Base-by-base conservation (phyloP, 352 stramenopile species). In the Phytophthora pinifolia region DNA sequence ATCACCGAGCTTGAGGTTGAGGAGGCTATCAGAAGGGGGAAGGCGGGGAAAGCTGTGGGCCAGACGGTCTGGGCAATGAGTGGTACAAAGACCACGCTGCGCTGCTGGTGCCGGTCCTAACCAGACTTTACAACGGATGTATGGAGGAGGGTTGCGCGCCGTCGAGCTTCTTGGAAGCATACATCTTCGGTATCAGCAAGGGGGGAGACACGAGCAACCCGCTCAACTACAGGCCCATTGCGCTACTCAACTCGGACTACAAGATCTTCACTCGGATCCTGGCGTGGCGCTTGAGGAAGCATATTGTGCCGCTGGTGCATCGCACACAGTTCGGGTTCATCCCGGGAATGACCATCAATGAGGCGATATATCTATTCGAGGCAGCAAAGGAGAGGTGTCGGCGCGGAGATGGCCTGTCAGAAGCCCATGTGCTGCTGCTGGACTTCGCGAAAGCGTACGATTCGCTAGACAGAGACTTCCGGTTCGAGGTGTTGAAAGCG, bases 141-240 rank as follows among this genome's bases (percentile, higher is more conserved):
- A n/a, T 38, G 1, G 14, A 38, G 3, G 27, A n/a, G 5, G 42
- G 42, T 2, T 29, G 2, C 0, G 14, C 31, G 9, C 42, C 29
- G n/a, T 1, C 3, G 6, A 37, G 25, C 9, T 53, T 53, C 15
- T 7, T 15, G 18, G 33, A 53, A 9, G 46, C 33, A 0, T 15
- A 44, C 22, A 53, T 53, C 9, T 53, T 44, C 34, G 36, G 46
- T 13, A 53, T 53, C 3, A 53, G 35, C 14, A 53, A 53, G n/a
- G 35, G 20, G 3, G 46, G 46, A 0, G 18, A 53, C n/a, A 18
- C 13, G 8, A 42, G 13, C 18, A 29, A 53, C 7, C 46, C 46
- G 6, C 32, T 34, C 6, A 53, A 35, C 14, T 53, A 53, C 27
- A 6, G 46, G 4, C 46, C 34, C 1, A 53, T 53, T 18, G 46